phyloP scores from a whole-genome alignment of 768 basidiomycete genomes.

The Russula sp. region DNA sequence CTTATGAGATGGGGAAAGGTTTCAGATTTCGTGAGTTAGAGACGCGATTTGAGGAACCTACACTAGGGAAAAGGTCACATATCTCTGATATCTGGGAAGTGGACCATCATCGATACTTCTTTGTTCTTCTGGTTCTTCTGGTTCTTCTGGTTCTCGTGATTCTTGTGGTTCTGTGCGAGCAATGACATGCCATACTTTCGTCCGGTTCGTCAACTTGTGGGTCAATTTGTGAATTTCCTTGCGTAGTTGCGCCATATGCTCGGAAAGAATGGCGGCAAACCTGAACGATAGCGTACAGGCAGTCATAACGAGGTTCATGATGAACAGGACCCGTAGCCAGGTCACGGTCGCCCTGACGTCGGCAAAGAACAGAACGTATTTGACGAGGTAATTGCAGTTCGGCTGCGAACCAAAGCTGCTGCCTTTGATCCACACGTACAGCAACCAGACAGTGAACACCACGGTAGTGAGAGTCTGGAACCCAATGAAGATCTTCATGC shows the following conservation, averaged over 20 bases:
- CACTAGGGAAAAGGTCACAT: not conserved
- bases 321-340: constrained; percentile 18
- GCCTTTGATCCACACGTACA: constrained; percentile 16
- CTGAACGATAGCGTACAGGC: constrained; percentile 8
- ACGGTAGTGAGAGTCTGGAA: constrained; percentile 3
- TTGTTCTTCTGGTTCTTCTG: not conserved
- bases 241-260: not conserved
- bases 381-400: constrained; percentile 20
- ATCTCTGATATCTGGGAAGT: no score
- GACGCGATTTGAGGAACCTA: not conserved
- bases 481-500: not conserved
- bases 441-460: constrained; percentile 10
- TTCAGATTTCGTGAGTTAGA: not conserved
- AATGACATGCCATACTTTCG: not conserved
- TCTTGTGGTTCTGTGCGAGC: not conserved
- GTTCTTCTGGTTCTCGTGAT: not conserved
- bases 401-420: constrained; percentile 15
- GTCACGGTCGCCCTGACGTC: constrained; percentile 2
- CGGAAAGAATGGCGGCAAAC: constrained; percentile 6
- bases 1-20: constrained; percentile 1
- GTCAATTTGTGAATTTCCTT: not conserved
- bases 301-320: constrained; percentile 4
- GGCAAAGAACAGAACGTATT: constrained; percentile 14
- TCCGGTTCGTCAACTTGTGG: not conserved
- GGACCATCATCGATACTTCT: not conserved